Evolutionary conservation across 169 alveolate genomes (phyloP).

Genomic region (Condylostoma magnum): DNA sequence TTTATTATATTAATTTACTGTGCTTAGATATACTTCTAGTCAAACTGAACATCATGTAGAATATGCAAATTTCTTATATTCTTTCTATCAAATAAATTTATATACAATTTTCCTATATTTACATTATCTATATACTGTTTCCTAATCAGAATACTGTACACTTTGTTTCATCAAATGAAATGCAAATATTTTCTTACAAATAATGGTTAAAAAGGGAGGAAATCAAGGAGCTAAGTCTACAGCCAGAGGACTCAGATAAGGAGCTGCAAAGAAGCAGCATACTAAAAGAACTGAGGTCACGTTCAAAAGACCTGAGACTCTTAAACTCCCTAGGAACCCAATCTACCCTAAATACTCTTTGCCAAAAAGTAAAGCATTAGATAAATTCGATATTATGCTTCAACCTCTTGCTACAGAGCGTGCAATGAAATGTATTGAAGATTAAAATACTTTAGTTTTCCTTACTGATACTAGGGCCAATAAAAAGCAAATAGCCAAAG

Average conservation of each 20-base stretch:
- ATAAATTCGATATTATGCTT: slow-evolving; percentile 89
- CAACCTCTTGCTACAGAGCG: slow-evolving; percentile 97
- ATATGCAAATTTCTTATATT: too few relatives aligned
- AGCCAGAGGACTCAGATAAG: slow-evolving; percentile 21
- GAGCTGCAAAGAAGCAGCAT: slow-evolving; percentile 44
- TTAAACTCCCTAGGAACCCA: slow-evolving; percentile 86
- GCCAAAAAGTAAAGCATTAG: slow-evolving; percentile 78
- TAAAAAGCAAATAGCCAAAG: slow-evolving; percentile 93
- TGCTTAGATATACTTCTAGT: too few relatives aligned
- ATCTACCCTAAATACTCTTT: slow-evolving; percentile 76
- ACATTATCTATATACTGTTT: too few relatives aligned
- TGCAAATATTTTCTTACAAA: neutral
- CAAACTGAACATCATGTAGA: too few relatives aligned
- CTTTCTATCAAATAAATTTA: too few relatives aligned
- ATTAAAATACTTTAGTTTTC: slow-evolving; percentile 96
- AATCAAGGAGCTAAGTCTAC: slow-evolving; percentile 25
- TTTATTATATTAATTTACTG: too few relatives aligned
- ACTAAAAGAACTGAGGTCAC: slow-evolving; percentile 66
- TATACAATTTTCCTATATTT: too few relatives aligned
- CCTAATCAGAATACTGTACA: too few relatives aligned
- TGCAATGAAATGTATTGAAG: slow-evolving; percentile 98
- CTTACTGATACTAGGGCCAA: slow-evolving; percentile 90
- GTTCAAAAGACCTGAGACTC: slow-evolving; percentile 82
- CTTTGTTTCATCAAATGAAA: too few relatives aligned
- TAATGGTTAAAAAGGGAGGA: neutral